phyloP scores from a whole-genome alignment of 306 rosid genomes.

The Quercus glauca region DNA sequence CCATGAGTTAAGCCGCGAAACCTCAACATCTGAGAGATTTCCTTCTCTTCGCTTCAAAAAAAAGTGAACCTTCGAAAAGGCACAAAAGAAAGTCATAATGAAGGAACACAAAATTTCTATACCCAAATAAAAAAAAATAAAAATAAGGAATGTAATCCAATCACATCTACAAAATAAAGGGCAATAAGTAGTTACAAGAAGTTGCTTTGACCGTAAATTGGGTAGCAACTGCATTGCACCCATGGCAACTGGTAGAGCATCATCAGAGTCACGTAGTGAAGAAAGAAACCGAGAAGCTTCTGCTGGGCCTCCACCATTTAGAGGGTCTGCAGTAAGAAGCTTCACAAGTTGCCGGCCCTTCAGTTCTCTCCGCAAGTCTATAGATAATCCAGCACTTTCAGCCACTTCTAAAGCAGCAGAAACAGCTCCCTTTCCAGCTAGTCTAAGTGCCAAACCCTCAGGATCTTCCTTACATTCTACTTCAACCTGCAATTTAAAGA shows the following conservation, averaged over 20 bases:
- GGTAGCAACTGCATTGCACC: conserved; percentile 99
- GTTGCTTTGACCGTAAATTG: conserved; percentile 94
- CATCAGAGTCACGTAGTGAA: conserved; percentile 85
- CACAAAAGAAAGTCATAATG: conserved; percentile 20
- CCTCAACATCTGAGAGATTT: conserved; percentile 79
- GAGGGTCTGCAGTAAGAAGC: conserved; percentile 98
- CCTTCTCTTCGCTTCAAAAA: conserved; percentile 98
- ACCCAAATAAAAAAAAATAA: background rate
- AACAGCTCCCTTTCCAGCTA: conserved; percentile 98
- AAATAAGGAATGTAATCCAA: background rate
- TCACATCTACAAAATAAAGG: conserved; percentile 5
- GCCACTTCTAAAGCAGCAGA: conserved; percentile 98
- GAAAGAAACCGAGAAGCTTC: conserved; percentile 99
- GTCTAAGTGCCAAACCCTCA: conserved; percentile 92
- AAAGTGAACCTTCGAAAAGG: conserved; percentile 80
- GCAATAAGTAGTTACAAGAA: conserved; percentile 65
- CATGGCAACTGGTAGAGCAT: conserved; percentile 99
- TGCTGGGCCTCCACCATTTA: conserved; percentile 97
- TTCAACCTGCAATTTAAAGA: conserved; percentile 66
- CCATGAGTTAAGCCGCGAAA: conserved; percentile 94
- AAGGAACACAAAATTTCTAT: conserved; percentile 27
- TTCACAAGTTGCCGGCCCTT: conserved; percentile 98
- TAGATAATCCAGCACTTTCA: conserved; percentile 91
- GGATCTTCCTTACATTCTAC: conserved; percentile 98
- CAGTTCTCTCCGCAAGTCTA: conserved; percentile 89